Evolutionary conservation across 2,329 filamentous ascomycete species (phyloP).

Genomic region (Fusarium nematophilum): DNA sequence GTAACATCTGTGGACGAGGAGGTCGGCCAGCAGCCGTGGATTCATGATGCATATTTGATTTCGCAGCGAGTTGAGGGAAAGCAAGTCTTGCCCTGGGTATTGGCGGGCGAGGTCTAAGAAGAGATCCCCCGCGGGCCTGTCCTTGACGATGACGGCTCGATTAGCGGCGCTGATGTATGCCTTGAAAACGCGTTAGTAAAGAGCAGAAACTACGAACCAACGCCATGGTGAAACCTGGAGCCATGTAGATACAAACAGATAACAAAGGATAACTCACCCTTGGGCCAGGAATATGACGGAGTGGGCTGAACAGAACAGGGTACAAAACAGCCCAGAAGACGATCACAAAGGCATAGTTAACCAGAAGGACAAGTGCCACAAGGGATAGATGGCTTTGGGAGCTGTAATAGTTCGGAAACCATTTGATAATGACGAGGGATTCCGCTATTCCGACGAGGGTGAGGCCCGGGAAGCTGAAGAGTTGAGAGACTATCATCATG

Average conservation of each 20-base stretch:
- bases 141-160: slow-evolving; percentile 30
- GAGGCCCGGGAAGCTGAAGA: slow-evolving; percentile 27
- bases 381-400: slow-evolving; percentile 24
- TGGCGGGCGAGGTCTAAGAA: slow-evolving; percentile 40
- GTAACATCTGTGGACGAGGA: slow-evolving; percentile 55
- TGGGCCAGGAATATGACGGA: slow-evolving; percentile 36
- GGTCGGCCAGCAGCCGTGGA: slow-evolving; percentile 40
- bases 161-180: slow-evolving; percentile 35
- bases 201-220: neutral
- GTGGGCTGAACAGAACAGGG: slow-evolving; percentile 36
- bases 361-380: slow-evolving; percentile 16
- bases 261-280: slow-evolving; percentile 20
- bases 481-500: slow-evolving; percentile 27
- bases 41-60: slow-evolving; percentile 37
- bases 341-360: slow-evolving; percentile 37
- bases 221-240: no score
- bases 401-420: slow-evolving; percentile 36
- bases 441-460: slow-evolving; percentile 38
- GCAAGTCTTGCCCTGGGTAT: slow-evolving; percentile 40
- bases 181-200: slow-evolving; percentile 3
- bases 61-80: slow-evolving; percentile 33
- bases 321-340: slow-evolving; percentile 35
- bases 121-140: slow-evolving; percentile 38
- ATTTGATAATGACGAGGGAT: slow-evolving; percentile 43
- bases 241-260: neutral